These are phyloP conservation scores for Aspergillus aculeatus DNA, from an alignment of 2,329 filamentous ascomycete genomes.

Conservation along the genomic window DNA sequence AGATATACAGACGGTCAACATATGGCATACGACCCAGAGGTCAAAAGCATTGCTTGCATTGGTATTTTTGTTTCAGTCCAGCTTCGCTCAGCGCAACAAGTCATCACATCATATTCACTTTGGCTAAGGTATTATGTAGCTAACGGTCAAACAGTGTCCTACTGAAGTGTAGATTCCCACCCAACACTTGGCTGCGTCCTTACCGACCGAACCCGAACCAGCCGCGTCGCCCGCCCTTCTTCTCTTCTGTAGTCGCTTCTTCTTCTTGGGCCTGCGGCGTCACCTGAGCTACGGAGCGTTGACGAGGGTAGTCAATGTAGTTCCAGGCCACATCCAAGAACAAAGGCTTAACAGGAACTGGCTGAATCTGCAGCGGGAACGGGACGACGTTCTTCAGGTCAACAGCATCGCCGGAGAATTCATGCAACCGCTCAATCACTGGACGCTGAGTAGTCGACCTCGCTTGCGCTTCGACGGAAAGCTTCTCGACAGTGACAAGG, in stretches of 20 bases:
- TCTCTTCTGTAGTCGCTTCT: conserved; percentile 35
- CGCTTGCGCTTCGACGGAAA: conserved; percentile 52
- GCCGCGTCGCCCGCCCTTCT: conserved; percentile 62
- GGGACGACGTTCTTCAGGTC: conserved; percentile 79
- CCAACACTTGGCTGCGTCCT: neutral
- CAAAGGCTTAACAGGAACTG: conserved; percentile 87
- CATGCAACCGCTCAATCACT: conserved; percentile 70
- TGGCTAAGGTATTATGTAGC: neutral
- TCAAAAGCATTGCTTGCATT: neutral
- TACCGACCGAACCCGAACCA: conserved; percentile 70
- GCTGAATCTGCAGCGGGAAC: conserved; percentile 79
- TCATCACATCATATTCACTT: conserved; percentile 6
- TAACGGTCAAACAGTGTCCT: neutral
- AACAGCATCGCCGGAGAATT: conserved; percentile 69
- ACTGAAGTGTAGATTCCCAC: neutral
- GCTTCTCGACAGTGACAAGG: conserved; percentile 75
- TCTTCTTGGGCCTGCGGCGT: conserved; percentile 28
- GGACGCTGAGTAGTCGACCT: conserved; percentile 51
- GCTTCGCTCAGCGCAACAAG: neutral
- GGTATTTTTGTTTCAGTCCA: neutral
- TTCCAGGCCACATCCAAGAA: conserved; percentile 98
- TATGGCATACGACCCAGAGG: neutral
- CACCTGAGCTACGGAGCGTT: conserved; percentile 34
- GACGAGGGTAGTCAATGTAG: conserved; percentile 86
- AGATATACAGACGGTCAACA: too few species aligned